Evolutionary conservation across 495 filamentous ascomycete genomes (phyloP).

Genomic region (Aspergillus heteromorphus): DNA sequence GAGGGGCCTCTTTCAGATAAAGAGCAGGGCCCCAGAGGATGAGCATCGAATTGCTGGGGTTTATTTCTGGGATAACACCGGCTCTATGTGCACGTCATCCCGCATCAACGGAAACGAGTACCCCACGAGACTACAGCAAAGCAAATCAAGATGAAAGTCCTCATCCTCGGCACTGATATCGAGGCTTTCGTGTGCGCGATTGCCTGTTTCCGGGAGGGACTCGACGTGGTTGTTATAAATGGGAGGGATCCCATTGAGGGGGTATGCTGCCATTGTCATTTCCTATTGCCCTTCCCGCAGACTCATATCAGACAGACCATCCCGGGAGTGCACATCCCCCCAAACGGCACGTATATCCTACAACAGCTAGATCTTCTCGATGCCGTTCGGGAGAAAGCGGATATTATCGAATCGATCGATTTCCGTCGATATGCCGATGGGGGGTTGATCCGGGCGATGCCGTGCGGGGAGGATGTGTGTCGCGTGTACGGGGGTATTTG

Average conservation of each 20-base stretch:
- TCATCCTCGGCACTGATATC: conserved; percentile 1
- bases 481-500: background rate
- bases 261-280: background rate
- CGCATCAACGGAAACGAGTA: too few relatives aligned
- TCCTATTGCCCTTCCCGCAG: background rate
- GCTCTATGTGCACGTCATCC: too few relatives aligned
- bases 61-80: too few relatives aligned
- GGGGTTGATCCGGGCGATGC: conserved; percentile 1
- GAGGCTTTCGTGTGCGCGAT: background rate
- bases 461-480: background rate
- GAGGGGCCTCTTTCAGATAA: too few relatives aligned
- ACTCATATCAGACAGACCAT: background rate
- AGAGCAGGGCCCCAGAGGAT: too few relatives aligned
- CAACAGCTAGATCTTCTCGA: background rate
- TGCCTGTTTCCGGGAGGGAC: background rate
- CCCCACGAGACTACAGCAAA: background rate
- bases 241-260: background rate
- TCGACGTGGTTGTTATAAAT: background rate
- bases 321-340: conserved; percentile 3
- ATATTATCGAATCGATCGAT: background rate
- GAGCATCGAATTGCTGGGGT: too few relatives aligned
- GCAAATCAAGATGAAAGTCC: background rate
- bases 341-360: background rate
- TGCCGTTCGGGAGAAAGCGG: background rate
- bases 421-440: conserved; percentile 1